Conservation (phyloP, 495 filamentous ascomycete species). For the Astrothelium subdiscretum region DNA sequence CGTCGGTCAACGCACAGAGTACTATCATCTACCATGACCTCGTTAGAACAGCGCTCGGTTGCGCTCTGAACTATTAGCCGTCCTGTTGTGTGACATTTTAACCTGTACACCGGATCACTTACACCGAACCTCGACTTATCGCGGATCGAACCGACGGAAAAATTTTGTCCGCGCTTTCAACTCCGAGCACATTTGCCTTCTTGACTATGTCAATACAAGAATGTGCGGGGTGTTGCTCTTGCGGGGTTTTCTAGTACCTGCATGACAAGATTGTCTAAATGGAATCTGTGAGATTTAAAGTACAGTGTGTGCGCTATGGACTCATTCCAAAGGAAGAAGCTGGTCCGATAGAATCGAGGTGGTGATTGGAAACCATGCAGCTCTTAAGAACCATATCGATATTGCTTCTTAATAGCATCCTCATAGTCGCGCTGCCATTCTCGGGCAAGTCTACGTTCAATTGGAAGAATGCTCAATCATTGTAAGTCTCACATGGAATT, state of each 20-base stretch:
- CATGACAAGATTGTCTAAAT: neutral
- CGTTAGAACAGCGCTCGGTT: no score
- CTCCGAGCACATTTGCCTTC: neutral
- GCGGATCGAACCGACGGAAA: neutral
- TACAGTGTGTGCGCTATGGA: no score
- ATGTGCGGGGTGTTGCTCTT: neutral
- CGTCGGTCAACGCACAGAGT: neutral
- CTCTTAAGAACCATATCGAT: neutral
- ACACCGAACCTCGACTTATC: neutral
- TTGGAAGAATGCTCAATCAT: neutral
- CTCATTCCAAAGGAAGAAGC: no score
- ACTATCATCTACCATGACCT: no score
- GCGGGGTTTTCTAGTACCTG: neutral
- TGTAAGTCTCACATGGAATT: neutral
- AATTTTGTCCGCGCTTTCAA: neutral
- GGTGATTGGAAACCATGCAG: neutral
- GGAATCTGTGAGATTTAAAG: neutral
- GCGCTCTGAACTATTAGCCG: no score
- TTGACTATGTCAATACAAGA: neutral
- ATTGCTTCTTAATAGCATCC: neutral
- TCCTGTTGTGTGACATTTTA: no score
- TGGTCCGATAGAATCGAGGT: no score
- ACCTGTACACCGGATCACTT: neutral
- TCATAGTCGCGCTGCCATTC: neutral
- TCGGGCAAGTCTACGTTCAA: conserved; percentile 2